Evolutionary conservation across 192 early-diverging fungal genomes (phyloP).

Genomic region (Mortierella hygrophila): DNA sequence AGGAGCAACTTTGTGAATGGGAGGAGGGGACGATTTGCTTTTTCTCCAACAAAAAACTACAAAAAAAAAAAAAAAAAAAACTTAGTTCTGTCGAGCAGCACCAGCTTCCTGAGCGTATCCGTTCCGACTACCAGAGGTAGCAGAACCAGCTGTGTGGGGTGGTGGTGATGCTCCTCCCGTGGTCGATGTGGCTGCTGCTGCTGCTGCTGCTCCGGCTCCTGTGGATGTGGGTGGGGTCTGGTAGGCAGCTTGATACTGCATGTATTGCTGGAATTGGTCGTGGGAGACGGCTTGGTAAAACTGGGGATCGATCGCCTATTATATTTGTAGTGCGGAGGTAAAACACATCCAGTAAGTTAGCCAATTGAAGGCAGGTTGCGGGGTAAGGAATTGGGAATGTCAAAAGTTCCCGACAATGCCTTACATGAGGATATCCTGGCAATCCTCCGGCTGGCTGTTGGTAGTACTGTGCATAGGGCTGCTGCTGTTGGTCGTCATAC

Average conservation of each 20-base stretch:
- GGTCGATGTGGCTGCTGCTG: background rate
- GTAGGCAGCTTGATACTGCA: slow-evolving; percentile 47
- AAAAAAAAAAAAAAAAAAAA: too few relatives aligned
- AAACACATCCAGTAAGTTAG: background rate
- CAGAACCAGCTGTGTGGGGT: background rate
- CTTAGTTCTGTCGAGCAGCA: slow-evolving; percentile 17
- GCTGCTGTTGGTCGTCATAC: slow-evolving; percentile 39
- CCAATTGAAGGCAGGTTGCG: background rate
- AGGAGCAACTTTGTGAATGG: background rate
- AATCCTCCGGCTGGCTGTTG: slow-evolving; percentile 37
- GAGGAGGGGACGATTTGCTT: too few relatives aligned
- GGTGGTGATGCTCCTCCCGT: background rate
- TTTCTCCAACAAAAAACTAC: too few relatives aligned
- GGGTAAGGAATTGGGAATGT: background rate
- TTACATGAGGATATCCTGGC: slow-evolving; percentile 40
- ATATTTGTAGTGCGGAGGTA: background rate
- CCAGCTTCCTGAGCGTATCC: slow-evolving; percentile 26
- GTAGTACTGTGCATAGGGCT: slow-evolving; percentile 47
- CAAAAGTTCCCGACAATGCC: background rate
- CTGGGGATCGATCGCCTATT: slow-evolving; percentile 36
- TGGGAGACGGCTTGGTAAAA: slow-evolving; percentile 50
- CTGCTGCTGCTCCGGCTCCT: slow-evolving; percentile 15
- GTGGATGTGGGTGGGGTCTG: slow-evolving; percentile 27
- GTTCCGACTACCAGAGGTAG: slow-evolving; percentile 1
- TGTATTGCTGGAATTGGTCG: slow-evolving; percentile 52